phyloP scores from a whole-genome alignment of 1,284 basidiomycete genomes.

The Ganoderma lucidum region DNA sequence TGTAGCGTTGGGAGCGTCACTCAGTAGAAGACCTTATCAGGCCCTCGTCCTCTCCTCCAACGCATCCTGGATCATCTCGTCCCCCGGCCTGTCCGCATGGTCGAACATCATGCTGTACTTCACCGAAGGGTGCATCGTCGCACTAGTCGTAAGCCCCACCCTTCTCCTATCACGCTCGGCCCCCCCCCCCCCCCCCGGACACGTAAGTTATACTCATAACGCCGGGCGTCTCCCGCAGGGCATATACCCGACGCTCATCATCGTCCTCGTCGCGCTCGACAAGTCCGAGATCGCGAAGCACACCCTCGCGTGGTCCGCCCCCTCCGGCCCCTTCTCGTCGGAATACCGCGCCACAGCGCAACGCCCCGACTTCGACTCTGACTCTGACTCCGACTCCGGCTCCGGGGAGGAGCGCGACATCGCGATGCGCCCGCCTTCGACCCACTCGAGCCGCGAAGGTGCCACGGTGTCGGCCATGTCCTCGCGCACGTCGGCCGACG shows the following conservation, averaged over 20 bases:
- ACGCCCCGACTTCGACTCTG: not conserved
- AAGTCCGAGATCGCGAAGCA: slow-evolving; percentile 7
- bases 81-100: not conserved
- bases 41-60: not conserved
- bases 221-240: not conserved
- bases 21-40: not conserved
- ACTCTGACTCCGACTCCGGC: not conserved
- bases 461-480: too few species aligned
- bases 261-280: slow-evolving; percentile 17
- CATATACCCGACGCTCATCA: slow-evolving; percentile 18
- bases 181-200: not conserved
- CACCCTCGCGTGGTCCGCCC: not conserved
- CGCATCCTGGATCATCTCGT: not conserved
- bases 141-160: not conserved
- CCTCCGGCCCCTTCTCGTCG: not conserved
- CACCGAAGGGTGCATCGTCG: slow-evolving; percentile 3
- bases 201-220: too few species aligned
- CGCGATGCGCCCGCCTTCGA: too few species aligned
- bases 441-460: too few species aligned
- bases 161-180: not conserved
- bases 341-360: not conserved
- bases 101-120: not conserved
- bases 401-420: not conserved
- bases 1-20: not conserved
- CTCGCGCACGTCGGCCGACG: too few species aligned